Evolutionary conservation across 257 asterid species (phyloP).

Genomic region (Primulina tabacum): DNA sequence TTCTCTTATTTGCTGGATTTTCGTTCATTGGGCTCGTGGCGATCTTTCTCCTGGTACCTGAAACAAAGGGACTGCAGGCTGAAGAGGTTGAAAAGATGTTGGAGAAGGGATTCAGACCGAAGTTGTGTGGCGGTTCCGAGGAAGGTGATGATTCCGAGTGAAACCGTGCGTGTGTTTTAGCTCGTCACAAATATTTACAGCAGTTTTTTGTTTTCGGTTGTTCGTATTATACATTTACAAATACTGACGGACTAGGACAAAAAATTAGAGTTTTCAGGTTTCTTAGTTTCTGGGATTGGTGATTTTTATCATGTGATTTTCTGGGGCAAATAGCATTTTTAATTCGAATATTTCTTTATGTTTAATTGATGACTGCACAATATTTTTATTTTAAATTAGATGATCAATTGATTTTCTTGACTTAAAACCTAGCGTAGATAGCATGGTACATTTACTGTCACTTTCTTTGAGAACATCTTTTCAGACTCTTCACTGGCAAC

Average conservation of each 20-base stretch:
- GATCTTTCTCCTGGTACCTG: conserved; percentile 66
- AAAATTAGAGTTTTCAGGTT: not conserved
- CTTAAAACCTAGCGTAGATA: not conserved
- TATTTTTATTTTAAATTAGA: too few species aligned
- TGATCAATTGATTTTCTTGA: too few species aligned
- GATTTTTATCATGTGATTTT: too few species aligned
- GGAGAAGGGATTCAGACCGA: conserved; percentile 60
- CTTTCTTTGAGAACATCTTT: conserved; percentile 9
- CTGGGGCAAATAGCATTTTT: too few species aligned
- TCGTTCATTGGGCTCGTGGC: conserved; percentile 49
- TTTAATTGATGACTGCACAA: too few species aligned
- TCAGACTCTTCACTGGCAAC: too few species aligned
- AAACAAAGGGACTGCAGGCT: conserved; percentile 72
- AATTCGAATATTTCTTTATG: too few species aligned
- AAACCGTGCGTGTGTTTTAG: not conserved
- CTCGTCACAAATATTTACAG: not conserved
- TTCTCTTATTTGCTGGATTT: conserved; percentile 73
- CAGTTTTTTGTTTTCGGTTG: not conserved
- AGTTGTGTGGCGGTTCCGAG: conserved; percentile 28
- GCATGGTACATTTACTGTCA: conserved; percentile 27
- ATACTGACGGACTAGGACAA: too few species aligned
- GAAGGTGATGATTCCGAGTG: conserved; percentile 23
- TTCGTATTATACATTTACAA: too few species aligned
- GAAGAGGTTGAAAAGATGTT: conserved; percentile 85
- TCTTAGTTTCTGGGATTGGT: not conserved